Base-by-base conservation (phyloP, 768 basidiomycete species). In the Inosperma sp. region DNA sequence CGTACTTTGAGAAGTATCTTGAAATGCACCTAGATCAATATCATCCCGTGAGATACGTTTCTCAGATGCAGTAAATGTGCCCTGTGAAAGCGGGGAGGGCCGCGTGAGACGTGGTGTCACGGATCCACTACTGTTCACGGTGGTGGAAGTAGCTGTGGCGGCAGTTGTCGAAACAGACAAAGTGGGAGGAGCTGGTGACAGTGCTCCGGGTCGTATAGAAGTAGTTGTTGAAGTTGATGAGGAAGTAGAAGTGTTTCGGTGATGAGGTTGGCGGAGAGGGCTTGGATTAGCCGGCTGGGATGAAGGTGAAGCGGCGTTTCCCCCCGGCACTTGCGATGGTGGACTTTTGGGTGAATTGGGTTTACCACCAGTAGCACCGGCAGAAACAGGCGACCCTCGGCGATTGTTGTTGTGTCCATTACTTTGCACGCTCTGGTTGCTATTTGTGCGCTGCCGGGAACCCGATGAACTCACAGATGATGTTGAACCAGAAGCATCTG, bases 41-140 rank as follows among this genome's bases (percentile, higher is more conserved):
- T 88, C 86, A 66, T 87, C 84, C 53, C 79, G 78, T 17, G 87
- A 88, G 79, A 86, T 85, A 46, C 87, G 81, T 60, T 84, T 81
- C 65, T 88, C 86, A 3, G 80, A 67, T 22, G 81, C 80, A 7
- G 80, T 76, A 53, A 76, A 79, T 49, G 70, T 78, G 40, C 80
- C 81, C 64, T 88, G 84, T 16, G 84, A 84, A 22, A 86, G 70
- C 27, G 87, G 86, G 17, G 86, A 86, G 7, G 84, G 84, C 39
- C 80, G 76, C 14, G 62, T 67, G 9, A 72, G 70, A 47, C 76
- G 74, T 29, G 69, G 72, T 53, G 63, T 63, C 35, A 68, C 56
- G 35, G 67, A 53, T 19, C 42, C 26, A 65, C 51, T 45, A 68
- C 58, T 62, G 46, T 67, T 66, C 25, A 63, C 67, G 46, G 64